Base-by-base conservation (phyloP, 2,329 filamentous ascomycete genomes). In the Aspergillus uvarum region DNA sequence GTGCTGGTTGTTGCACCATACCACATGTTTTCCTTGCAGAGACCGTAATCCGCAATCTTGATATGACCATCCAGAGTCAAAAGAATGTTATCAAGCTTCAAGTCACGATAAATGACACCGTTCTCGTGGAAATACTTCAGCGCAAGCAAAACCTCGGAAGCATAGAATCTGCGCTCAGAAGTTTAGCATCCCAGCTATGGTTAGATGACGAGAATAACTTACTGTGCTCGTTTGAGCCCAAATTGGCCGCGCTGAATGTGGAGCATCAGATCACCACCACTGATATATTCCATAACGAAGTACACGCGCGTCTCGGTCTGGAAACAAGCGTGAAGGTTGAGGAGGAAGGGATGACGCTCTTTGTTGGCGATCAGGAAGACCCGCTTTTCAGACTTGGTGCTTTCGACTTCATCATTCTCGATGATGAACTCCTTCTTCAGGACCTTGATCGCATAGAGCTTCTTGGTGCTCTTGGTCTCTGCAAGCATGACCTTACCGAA, bases 1-100 rank as follows among this genome's bases (percentile, higher is more conserved):
- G 95, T 99, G 79, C 93, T 94, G 0, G 95, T 99, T 2, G 91
- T 97, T 58, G 91, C 94, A 48, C 92, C 92, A 74, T 96, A 99
- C 93, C 94, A 99, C 95, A 99, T 99, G 70, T 99, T 93, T 75
- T 99, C 95, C 79, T 99, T 99, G 82, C 96, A 99, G 52, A 99
- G 86, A 86, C 95, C 95, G 75, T 96, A 99, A 83, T 99, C 95
- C 56, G 86, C 95, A 82, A 99, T 92, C 83, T 98, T 98, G 82
- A 99, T 96, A 76, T 99, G 95, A 26, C 95, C 95, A 72, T 99
- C 95, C 50, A 96, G 83, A 1, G 92, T 96, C 71, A 99, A 82
- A 51, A 99, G 84, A 73, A 99, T 99, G 76, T 99, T 91, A 76
- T 91, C 89, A 61, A 91, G 82, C 75, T 91, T 91, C 75, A 91